Percentiles rank a stretch among this genome's conserved stretches.
Conservation (phyloP, 257 asterid genomes). For the Avicennia marina region DNA sequence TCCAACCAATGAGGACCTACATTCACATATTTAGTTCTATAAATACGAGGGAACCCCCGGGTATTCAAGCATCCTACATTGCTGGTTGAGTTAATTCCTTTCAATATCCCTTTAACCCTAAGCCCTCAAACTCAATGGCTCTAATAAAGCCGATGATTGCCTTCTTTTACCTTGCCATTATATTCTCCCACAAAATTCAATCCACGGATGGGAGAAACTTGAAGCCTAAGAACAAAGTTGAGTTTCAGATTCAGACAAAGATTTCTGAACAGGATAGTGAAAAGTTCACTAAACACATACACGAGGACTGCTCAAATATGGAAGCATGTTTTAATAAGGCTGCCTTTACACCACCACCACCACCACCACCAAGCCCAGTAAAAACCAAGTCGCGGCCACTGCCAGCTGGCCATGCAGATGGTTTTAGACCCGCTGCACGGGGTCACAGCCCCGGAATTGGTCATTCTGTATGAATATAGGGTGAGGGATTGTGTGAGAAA, state of each 20-base stretch:
- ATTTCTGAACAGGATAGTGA: neutral
- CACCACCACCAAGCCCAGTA: too few species aligned
- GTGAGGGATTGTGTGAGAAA: too few species aligned
- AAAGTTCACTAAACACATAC: too few species aligned
- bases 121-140: conserved; percentile 29
- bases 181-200: neutral
- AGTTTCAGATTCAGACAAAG: too few species aligned
- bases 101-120: neutral
- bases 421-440: conserved; percentile 37
- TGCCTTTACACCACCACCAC: too few species aligned
- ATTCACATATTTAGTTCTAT: conserved; percentile 25
- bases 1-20: conserved; percentile 35
- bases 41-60: conserved; percentile 26
- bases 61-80: conserved; percentile 21
- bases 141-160: too few species aligned
- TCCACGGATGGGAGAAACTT: neutral
- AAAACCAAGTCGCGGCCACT: too few species aligned
- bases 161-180: neutral
- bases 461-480: conserved; percentile 17
- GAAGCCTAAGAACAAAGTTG: neutral
- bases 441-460: conserved; percentile 59
- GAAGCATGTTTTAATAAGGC: neutral
- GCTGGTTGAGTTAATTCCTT: neutral
- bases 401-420: neutral
- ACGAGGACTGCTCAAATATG: neutral